Percentiles rank a stretch among this genome's conserved stretches.
Evolutionary conservation across 2,329 filamentous ascomycete species (phyloP).

Genomic region (Juglanconis oblonga): DNA sequence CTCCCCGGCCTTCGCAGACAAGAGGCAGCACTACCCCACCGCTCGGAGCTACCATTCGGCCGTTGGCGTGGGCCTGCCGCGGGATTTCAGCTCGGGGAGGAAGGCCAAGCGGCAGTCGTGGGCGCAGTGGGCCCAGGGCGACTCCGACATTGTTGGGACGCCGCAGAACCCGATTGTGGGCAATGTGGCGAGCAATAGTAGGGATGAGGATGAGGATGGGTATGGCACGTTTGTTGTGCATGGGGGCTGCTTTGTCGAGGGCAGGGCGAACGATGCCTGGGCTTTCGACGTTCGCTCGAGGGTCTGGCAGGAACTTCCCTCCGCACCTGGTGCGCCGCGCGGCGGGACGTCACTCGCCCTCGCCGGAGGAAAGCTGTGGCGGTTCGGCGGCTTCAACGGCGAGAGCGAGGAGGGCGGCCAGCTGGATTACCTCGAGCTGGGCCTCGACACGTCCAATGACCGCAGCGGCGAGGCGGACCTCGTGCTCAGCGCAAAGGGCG

Average conservation of each 20-base stretch:
- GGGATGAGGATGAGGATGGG: constrained; percentile 59
- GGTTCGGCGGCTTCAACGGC: constrained; percentile 80
- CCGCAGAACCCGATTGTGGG: constrained; percentile 60
- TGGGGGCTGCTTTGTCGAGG: constrained; percentile 66
- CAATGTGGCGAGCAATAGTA: constrained; percentile 53
- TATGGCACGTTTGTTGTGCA: constrained; percentile 72
- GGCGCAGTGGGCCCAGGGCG: constrained; percentile 55
- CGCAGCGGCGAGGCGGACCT: constrained; percentile 46
- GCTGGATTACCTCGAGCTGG: constrained; percentile 63
- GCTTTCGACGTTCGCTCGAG: constrained; percentile 64
- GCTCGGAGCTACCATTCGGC: constrained; percentile 71
- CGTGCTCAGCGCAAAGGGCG: constrained; percentile 45
- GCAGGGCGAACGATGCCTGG: constrained; percentile 70
- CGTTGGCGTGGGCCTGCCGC: constrained; percentile 55
- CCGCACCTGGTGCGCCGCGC: constrained; percentile 64
- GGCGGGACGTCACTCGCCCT: constrained; percentile 67
- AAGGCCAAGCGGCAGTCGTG: constrained; percentile 32
- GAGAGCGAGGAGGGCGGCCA: constrained; percentile 65
- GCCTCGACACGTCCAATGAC: constrained; percentile 54
- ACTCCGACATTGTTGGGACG: constrained; percentile 51
- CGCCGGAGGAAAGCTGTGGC: constrained; percentile 63
- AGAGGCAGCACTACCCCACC: constrained; percentile 46
- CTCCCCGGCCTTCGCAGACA: constrained; percentile 15
- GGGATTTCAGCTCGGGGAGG: constrained; percentile 36
- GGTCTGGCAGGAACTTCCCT: constrained; percentile 65